Evolutionary conservation across 345 rosid species (phyloP).

Genomic region (Bretschneidera sinensis): DNA sequence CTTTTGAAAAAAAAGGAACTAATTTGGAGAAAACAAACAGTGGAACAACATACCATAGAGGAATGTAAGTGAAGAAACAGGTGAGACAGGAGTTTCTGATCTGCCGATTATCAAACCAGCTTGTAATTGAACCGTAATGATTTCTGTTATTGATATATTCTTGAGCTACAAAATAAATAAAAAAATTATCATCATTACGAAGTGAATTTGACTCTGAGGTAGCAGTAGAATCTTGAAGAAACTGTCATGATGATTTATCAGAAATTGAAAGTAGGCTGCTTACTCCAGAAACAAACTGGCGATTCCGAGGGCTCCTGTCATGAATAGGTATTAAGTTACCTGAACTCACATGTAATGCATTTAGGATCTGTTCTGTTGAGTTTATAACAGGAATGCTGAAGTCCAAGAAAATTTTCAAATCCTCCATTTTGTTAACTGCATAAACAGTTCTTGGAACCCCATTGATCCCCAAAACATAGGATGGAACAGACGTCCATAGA

Average conservation of each 20-base stretch:
- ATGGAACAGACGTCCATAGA: conserved; percentile 45
- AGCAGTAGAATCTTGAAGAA: neutral
- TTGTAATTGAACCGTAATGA: conserved; percentile 35
- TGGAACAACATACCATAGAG: conserved; percentile 37
- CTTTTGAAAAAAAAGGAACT: conserved; percentile 2
- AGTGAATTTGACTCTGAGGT: neutral
- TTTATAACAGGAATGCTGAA: conserved; percentile 43
- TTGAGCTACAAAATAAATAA: conserved; percentile 31
- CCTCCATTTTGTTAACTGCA: conserved; percentile 34
- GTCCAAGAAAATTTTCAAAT: conserved; percentile 40
- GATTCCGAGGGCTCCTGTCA: conserved; percentile 30
- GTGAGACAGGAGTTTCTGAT: conserved; percentile 38
- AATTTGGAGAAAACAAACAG: neutral
- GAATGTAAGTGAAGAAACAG: conserved; percentile 31
- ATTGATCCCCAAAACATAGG: conserved; percentile 35
- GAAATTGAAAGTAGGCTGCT: conserved; percentile 10
- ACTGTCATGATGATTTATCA: neutral
- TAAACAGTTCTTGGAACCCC: conserved; percentile 43
- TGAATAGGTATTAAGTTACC: conserved; percentile 27
- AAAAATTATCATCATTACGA: conserved; percentile 8
- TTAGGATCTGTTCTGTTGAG: conserved; percentile 41
- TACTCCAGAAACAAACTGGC: conserved; percentile 39
- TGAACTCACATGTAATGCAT: conserved; percentile 28
- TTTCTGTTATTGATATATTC: conserved; percentile 30
- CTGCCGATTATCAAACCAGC: conserved; percentile 31